These are phyloP conservation scores for Moesziomyces aphidis DNA, from an alignment of 1,284 basidiomycete species.

Conservation along the genomic window DNA sequence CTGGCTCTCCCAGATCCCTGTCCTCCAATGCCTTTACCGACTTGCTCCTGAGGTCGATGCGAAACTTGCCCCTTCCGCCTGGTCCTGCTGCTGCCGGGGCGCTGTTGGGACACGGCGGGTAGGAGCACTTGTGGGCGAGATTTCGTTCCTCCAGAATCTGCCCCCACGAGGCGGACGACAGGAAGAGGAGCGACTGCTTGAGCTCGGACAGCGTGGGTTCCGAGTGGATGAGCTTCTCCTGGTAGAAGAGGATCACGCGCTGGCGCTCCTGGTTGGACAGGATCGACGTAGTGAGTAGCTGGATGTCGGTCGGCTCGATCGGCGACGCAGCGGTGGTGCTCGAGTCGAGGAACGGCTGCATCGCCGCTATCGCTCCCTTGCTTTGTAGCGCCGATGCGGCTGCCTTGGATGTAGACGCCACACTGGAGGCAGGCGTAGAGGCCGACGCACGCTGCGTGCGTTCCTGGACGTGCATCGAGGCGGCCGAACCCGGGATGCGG, in stretches of 20 bases:
- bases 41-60: constrained; percentile 23
- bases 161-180: constrained; percentile 28
- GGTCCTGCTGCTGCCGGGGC: constrained; percentile 10
- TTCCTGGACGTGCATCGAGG: constrained; percentile 41
- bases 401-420: not conserved
- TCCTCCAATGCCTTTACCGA: constrained; percentile 19
- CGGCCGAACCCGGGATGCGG: constrained; percentile 36
- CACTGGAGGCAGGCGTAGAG: not conserved
- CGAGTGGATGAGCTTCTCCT: constrained; percentile 29
- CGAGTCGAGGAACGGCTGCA: constrained; percentile 35
- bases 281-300: constrained; percentile 46
- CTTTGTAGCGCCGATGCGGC: constrained; percentile 1
- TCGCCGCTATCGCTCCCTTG: constrained; percentile 19
- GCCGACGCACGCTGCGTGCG: constrained; percentile 1
- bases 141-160: constrained; percentile 39
- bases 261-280: constrained; percentile 40
- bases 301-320: constrained; percentile 47
- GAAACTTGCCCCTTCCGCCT: constrained; percentile 6
- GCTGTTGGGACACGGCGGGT: constrained; percentile 18
- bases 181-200: constrained; percentile 20
- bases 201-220: constrained; percentile 7
- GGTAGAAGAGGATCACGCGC: constrained; percentile 25
- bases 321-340: constrained; percentile 18
- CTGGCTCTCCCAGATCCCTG: constrained; percentile 22
- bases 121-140: constrained; percentile 27